Evolutionary conservation across 306 rosid genomes (phyloP), one percentile per base, ranked within the genome.

Genomic region (Dryas alaskensis): DNA sequence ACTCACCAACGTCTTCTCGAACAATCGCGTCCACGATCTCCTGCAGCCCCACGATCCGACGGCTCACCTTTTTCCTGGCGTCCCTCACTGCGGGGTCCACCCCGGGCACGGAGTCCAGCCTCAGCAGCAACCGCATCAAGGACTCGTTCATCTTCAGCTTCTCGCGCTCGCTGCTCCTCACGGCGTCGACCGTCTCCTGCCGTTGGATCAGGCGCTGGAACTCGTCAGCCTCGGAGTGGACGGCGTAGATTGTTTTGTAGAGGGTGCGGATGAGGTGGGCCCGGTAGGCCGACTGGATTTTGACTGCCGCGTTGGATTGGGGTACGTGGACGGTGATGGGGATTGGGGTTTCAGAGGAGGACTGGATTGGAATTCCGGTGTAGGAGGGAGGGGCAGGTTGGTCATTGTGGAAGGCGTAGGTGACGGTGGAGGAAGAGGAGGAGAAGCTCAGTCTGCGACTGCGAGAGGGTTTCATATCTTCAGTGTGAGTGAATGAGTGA

Each of bases 121-220:
- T 88, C 69, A 93, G 90, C 19, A 93, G 79, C 60, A 93, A 70
- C 14, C 65, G 77, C 98, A 93, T 93, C 69, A 93, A 66, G 1
- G 94, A 82, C 80, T 93, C 98, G 86, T 93, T 91, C 88, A 91
- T 79, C 73, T 74, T 82, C 73, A 88, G 73, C 82, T 87, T 89
- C 88, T 88, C 97, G 0, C 84, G 78, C 16, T 84, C 86, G 80
- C 73, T 78, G 83, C 82, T 73, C 74, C 97, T 88, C 3, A 93
- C 82, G 17, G 92, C 90, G 78, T 93, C 98, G n/a, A 93, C 96
- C 0, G 97, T 93, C 37, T 93, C 97, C 88, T 93, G 98, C 44
- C 85, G 89, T 47, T 93, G 97, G 85, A 93, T 93, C 27, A 81
- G 65, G 55, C 83, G 78, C 57, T 89, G 89, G 10, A 89, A 84